Evolutionary conservation across 2,329 filamentous ascomycete genomes (phyloP), one percentile per base, ranked within the genome.

Genomic region (Lachnellula occidentalis): DNA sequence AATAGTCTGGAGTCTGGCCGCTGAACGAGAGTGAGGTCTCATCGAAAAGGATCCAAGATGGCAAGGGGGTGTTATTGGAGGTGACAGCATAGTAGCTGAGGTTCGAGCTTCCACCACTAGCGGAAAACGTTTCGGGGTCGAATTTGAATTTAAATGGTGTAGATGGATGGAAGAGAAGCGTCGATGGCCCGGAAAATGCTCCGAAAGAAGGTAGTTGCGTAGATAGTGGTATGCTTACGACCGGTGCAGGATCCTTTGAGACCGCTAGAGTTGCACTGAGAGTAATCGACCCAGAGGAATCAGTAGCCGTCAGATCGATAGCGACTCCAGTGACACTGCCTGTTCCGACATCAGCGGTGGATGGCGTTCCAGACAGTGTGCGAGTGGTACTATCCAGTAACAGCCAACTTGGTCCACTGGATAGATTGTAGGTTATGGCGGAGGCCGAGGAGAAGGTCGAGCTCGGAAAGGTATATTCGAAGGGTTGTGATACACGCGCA

Each of bases 31-130:
- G 72, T 0, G 71, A 76, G 2, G 67, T 67, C 1, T 79, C 67
- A 61, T 94, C 80, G 65, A 96, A 96, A n/a, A 74, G 73, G 45
- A 95, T 74, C 91, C 91, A 96, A 0, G 90, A 85, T 19, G 91
- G 91, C 36, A 96, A 73, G 36, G 91, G 90, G n/a, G 87, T 88
- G 65, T 88, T 88, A 65, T 92, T 81, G 5, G 76, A 77, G 4
- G 88, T 87, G 3, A 87, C 83, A 8, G 89, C 88, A 67, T 94
- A 92, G 69, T 91, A 95, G 55, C 83, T 82, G 49, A 85, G 76
- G 15, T 71, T 70, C 3, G 76, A 72, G 0, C 73, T 71, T 42
- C 41, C 50, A 14, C 45, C 57, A 34, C 49, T 58, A n/a, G 78
- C 72, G n/a, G 74, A 74, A 68, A 95, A 95, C 0, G 86, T 89